Evolutionary conservation across 495 filamentous ascomycete species (phyloP).

Genomic region (Pyrenopolyporus hunteri): DNA sequence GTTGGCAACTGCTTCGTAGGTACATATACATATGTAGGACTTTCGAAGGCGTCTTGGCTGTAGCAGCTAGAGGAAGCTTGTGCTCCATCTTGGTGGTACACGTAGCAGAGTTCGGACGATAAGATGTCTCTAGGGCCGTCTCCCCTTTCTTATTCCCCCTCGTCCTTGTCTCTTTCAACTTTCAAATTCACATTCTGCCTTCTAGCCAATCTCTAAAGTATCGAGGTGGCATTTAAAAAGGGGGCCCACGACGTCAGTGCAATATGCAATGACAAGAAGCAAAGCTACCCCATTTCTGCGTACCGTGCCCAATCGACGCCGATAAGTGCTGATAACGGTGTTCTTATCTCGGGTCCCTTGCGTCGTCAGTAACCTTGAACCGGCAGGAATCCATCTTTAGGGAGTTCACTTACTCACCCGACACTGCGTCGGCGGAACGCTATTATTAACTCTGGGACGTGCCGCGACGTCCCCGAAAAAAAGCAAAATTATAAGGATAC

Average conservation of each 20-base stretch:
- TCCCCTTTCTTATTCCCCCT: too few relatives aligned
- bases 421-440: not conserved
- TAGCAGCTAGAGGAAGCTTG: not conserved
- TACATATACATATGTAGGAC: slow-evolving; percentile 22
- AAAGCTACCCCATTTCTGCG: not conserved
- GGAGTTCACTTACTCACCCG: not conserved
- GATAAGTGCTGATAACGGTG: not conserved
- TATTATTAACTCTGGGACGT: not conserved
- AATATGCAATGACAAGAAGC: not conserved
- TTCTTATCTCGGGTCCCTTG: slow-evolving; percentile 5
- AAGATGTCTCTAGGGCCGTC: slow-evolving; percentile 11
- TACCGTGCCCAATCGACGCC: too few relatives aligned
- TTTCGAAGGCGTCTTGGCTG: slow-evolving; percentile 9
- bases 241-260: not conserved
- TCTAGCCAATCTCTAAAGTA: not conserved
- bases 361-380: not conserved
- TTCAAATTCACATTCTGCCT: not conserved
- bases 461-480: not conserved
- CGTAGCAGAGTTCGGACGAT: slow-evolving; percentile 14
- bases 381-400: not conserved
- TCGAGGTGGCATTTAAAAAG: not conserved
- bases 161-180: not conserved
- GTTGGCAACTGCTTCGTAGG: too few relatives aligned
- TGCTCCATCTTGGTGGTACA: slow-evolving; percentile 24
- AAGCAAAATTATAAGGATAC: not conserved